These are phyloP conservation scores for Fusarium mangiferae DNA, from an alignment of 2,329 filamentous ascomycete species.

Conservation along the genomic window DNA sequence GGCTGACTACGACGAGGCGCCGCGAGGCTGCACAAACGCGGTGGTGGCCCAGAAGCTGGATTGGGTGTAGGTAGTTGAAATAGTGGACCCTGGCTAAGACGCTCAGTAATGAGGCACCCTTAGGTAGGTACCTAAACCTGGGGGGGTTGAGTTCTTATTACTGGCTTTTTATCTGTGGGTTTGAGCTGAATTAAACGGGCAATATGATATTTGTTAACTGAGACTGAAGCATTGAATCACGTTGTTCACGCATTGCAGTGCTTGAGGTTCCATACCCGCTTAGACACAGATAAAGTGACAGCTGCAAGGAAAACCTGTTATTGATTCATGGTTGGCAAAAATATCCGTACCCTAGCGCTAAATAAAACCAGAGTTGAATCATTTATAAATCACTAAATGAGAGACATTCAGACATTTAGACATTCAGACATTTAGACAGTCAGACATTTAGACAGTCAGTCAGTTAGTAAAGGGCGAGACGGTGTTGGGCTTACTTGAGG, in stretches of 20 bases:
- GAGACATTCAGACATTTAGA: neutral
- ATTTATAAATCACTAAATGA: neutral
- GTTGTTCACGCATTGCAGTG: neutral
- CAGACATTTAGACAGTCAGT: neutral
- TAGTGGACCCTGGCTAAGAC: constrained; percentile 4
- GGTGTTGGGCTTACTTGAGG: constrained; percentile 15
- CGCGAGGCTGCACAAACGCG: constrained; percentile 39
- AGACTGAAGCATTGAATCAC: neutral
- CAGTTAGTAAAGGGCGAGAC: neutral
- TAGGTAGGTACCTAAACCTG: neutral
- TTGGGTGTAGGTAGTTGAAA: neutral
- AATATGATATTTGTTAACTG: neutral
- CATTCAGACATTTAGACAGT: neutral
- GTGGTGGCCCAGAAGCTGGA: constrained; percentile 24
- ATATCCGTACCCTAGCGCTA: neutral
- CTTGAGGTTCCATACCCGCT: neutral
- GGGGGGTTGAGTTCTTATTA: neutral
- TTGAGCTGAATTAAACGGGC: neutral
- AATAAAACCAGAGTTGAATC: neutral
- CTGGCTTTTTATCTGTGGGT: neutral
- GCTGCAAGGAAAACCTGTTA: neutral
- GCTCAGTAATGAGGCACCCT: neutral
- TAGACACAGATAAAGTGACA: neutral
- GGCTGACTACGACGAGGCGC: constrained; percentile 28
- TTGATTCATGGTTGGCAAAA: constrained; percentile 7